Evolutionary conservation across 2,329 filamentous ascomycete species (phyloP), one percentile per base, ranked within the genome.

Genomic region (Xylariaceae sp.): DNA sequence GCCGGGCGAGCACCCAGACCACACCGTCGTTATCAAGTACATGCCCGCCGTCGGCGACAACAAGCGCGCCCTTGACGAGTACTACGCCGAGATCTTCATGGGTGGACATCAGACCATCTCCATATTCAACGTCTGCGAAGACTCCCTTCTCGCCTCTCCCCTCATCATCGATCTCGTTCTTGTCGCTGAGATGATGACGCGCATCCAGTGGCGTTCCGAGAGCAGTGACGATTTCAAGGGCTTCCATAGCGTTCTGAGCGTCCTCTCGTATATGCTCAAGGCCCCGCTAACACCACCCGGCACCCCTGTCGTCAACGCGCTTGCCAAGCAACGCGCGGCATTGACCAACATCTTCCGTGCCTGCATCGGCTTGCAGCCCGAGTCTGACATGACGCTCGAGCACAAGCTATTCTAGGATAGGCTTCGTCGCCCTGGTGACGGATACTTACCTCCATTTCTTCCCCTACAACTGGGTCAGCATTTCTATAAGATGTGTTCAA

Each of bases 1-100:
- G 70, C 76, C 88, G 62, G 90, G 85, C 58, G 93, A 98, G 74
- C 91, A 97, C 69, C 93, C 93, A 2, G 91, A 98, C 67, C 93
- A 98, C 76, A 94, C 88, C 49, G 93, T 98, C 49, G 93, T 98
- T 59, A 98, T 98, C 83, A 98, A 98, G 82, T 98, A 98, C 77
- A 95, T 98, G 91, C 93, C 93, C 27, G 89, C 91, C 53, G 93
- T 98, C 39, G 93, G 93, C 52, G 93, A 98, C 74, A 94, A 96
- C 80, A 98, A 98, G 83, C 90, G 93, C 65, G 93, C 93, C 44
- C 79, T 98, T 44, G 93, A 98, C 64, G 93, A 98, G 78, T 98
- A 98, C 80, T 96, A 96, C 60, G 93, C 90, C 45, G 92, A 98
- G 78, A 97, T 98, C 71, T 98, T 98, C 80, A 80, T 97, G 72